These are phyloP conservation scores for Hypoxylon sp. DNA, from an alignment of 2,329 filamentous ascomycete genomes.

Conservation along the genomic window DNA sequence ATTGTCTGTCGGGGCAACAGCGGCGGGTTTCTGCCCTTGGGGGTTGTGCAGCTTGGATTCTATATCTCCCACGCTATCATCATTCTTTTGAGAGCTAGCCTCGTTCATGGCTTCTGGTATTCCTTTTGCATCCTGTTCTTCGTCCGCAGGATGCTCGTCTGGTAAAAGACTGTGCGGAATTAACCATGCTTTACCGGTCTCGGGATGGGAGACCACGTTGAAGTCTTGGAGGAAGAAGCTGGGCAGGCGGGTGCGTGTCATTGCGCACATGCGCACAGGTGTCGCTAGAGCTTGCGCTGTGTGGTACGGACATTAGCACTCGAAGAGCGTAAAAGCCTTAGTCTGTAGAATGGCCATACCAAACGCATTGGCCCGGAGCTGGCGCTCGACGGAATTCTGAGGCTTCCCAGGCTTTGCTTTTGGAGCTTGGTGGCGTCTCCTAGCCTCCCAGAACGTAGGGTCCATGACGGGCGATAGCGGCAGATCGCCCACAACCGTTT, in stretches of 20 bases:
- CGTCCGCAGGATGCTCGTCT: conserved; percentile 26
- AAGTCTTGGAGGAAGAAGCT: conserved; percentile 74
- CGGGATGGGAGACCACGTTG: conserved; percentile 67
- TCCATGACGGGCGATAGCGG: conserved; percentile 69
- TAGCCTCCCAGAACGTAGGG: conserved; percentile 62
- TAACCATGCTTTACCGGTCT: conserved; percentile 67
- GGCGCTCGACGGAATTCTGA: conserved; percentile 65
- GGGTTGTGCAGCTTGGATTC: conserved; percentile 4
- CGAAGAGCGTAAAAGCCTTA: not conserved
- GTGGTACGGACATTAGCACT: not conserved
- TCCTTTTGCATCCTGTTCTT: conserved; percentile 2
- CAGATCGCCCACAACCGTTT: conserved; percentile 61
- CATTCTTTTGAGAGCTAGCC: not conserved
- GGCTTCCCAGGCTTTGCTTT: conserved; percentile 55
- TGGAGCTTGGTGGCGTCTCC: conserved; percentile 57
- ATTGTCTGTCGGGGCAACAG: conserved; percentile 1
- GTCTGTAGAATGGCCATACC: conserved; percentile 60
- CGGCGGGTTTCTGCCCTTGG: conserved; percentile 19
- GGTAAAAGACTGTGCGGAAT: conserved; percentile 62
- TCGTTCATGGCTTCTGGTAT: conserved; percentile 43
- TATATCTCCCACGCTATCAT: conserved; percentile 3
- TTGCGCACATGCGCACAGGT: conserved; percentile 68
- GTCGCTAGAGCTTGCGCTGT: conserved; percentile 73
- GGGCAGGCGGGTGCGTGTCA: conserved; percentile 66
- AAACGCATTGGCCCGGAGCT: conserved; percentile 73